phyloP scores from a whole-genome alignment of 257 asterid genomes.

The Mentha longifolia region DNA sequence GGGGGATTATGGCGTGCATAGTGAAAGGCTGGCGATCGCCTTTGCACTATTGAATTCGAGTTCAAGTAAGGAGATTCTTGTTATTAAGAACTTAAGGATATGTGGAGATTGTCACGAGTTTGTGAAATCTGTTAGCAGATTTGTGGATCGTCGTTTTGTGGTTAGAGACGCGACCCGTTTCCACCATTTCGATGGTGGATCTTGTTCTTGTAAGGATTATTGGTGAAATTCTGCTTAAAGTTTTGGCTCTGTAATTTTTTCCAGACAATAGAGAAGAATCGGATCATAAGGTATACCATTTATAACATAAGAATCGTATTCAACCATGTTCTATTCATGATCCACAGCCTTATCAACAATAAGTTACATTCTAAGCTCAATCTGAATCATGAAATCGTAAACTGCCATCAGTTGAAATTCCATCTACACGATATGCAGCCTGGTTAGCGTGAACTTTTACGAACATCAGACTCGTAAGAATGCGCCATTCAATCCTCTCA shows the following conservation, averaged over 20 bases:
- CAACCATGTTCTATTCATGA: background rate
- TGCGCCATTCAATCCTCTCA: background rate
- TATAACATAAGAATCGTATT: background rate
- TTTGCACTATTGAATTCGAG: slow-evolving; percentile 62
- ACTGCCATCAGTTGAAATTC: background rate
- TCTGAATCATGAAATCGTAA: background rate
- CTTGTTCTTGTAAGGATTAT: slow-evolving; percentile 90
- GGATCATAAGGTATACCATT: background rate
- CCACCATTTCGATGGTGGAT: slow-evolving; percentile 76
- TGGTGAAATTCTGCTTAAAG: slow-evolving; percentile 51
- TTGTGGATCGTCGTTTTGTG: slow-evolving; percentile 56
- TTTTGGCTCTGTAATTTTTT: background rate
- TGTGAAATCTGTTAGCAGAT: slow-evolving; percentile 58
- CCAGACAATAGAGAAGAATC: background rate
- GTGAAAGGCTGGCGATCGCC: slow-evolving; percentile 86
- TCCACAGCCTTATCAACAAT: background rate
- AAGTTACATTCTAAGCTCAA: background rate
- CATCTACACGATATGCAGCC: background rate
- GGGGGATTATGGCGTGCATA: slow-evolving; percentile 50
- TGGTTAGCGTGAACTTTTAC: background rate
- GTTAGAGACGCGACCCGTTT: slow-evolving; percentile 91
- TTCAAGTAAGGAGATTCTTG: slow-evolving; percentile 55
- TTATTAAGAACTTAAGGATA: slow-evolving; percentile 84
- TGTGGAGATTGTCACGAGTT: slow-evolving; percentile 83
- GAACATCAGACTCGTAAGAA: background rate